These are phyloP conservation scores for Wolfiporia cocos DNA, from an alignment of 1,284 basidiomycete genomes.

Conservation along the genomic window DNA sequence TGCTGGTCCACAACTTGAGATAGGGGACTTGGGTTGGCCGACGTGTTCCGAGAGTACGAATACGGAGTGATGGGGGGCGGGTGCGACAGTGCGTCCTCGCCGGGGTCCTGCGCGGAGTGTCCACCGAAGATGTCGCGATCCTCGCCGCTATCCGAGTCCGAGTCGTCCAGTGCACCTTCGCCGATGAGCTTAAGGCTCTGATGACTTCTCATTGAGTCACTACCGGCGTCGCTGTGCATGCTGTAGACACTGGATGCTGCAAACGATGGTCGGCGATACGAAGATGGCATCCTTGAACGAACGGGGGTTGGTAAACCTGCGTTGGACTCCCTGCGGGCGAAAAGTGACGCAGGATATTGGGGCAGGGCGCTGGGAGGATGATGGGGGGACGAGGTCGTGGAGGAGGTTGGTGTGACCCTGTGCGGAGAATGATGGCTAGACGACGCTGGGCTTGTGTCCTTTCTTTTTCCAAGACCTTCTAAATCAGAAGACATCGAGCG, in stretches of 20 bases:
- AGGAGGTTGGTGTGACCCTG: constrained; percentile 35
- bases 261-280: constrained; percentile 21
- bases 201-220: constrained; percentile 16
- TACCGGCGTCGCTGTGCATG: constrained; percentile 16
- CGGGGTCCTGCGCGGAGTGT: too few species aligned
- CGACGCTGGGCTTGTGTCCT: too few species aligned
- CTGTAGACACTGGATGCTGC: constrained; percentile 20
- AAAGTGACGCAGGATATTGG: constrained; percentile 27
- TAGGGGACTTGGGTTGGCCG: constrained; percentile 52
- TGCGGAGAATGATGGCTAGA: constrained; percentile 17
- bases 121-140: constrained; percentile 17
- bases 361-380: constrained; percentile 38
- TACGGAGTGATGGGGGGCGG: too few species aligned
- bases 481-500: constrained; percentile 18
- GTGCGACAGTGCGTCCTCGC: constrained; percentile 7
- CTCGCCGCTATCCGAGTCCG: constrained; percentile 42
- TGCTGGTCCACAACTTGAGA: constrained; percentile 49
- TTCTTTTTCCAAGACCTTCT: constrained; percentile 10
- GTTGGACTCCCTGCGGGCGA: constrained; percentile 20
- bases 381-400: constrained; percentile 54
- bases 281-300: constrained; percentile 18
- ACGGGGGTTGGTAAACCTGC: constrained; percentile 13
- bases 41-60: constrained; percentile 21
- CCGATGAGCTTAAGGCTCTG: constrained; percentile 50
- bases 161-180: constrained; percentile 72